Percentiles rank a stretch among this genome's conserved stretches.
Conservation (phyloP, 2,329 filamentous ascomycete genomes). For the Colletotrichum paranaense region DNA sequence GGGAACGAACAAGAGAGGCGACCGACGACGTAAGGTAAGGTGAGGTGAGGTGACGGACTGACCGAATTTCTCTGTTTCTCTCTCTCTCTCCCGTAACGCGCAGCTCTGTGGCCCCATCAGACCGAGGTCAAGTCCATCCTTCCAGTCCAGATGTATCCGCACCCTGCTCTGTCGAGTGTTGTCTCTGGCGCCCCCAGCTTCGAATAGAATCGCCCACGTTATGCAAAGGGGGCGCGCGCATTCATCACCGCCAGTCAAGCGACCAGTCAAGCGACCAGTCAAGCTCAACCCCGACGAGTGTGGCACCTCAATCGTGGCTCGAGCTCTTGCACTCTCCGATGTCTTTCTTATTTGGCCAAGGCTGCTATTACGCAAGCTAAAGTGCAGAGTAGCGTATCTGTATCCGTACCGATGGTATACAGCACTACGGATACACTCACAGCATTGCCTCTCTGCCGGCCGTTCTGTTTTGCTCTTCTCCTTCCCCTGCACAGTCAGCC, state of each 20-base stretch:
- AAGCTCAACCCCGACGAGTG: neutral
- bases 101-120: neutral
- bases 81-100: neutral
- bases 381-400: neutral
- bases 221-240: neutral
- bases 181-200: neutral
- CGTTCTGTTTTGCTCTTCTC: neutral
- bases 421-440: neutral
- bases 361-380: no score
- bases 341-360: neutral
- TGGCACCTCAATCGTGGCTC: conserved; percentile 9
- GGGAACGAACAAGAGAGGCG: neutral
- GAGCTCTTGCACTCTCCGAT: neutral
- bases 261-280: neutral
- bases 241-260: conserved; percentile 3
- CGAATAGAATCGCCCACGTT: neutral
- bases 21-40: neutral
- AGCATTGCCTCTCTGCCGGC: neutral
- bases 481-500: conserved; percentile 16
- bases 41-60: conserved; percentile 10
- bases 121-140: neutral
- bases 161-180: neutral
- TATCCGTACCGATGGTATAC: neutral
- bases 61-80: conserved; percentile 9
- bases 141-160: neutral